Evolutionary conservation across 2,329 filamentous ascomycete genomes (phyloP), one percentile per base, ranked within the genome.

Genomic region (Aspergillus unguis): DNA sequence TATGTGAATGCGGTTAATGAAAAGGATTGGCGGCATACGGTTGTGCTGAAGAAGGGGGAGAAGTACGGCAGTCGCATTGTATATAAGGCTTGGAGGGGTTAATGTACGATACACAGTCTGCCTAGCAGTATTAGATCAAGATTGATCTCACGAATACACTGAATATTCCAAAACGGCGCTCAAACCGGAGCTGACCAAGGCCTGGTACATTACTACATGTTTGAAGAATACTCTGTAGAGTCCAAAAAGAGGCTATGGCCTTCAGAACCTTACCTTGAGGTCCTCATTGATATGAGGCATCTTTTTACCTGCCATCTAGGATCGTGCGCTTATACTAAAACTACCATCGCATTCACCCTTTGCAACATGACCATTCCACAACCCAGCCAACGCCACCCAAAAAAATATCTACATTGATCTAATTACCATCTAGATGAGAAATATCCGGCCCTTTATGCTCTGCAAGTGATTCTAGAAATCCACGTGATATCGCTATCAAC

Each of bases 1-100:
- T 97, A 88, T 70, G 88, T 96, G 51, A 94, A 97, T 71, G 92
- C 92, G 0, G 78, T 85, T 65, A 96, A 96, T 63, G 84, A 87
- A 44, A 83, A 86, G 0, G 85, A 86, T 64, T 95, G 92, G 88
- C 87, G 81, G 73, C 75, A 76, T 48, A 89, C 90, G 84, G 85
- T 89, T 56, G 59, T 94, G 28, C 75, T 97, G 58, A 92, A 88
- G 80, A 92, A 87, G 77, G 92, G 92, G 0, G 80, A 92, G 69
- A 84, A 83, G 56, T 97, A 90, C 70, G 92, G 92, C 1, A 84
- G 84, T 57, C 84, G 85, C 58, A 90, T 87, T 60, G 85, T 95
- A 57, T 97, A 96, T 75, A 85, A 84, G 66, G 89, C 84, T 0
- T 97, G 92, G 92, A 84, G 86, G 70, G 85, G 84, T 28, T 49